Conservation (phyloP, 1,284 basidiomycete genomes). For the Coniferiporia weirii region DNA sequence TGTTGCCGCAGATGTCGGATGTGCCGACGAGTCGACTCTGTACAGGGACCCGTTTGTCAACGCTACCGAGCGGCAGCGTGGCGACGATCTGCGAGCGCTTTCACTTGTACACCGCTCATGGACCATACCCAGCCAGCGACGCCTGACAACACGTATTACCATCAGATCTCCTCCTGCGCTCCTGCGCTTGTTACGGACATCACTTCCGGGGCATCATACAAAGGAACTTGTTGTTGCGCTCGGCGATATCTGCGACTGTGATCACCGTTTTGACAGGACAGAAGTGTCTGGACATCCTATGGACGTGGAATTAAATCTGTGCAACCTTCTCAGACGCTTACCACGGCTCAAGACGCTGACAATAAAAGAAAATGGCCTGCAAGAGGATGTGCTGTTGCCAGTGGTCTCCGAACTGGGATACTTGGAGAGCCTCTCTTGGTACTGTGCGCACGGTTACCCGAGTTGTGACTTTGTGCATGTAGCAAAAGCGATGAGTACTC, state of each 20-base stretch:
- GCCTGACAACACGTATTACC: slow-evolving; percentile 11
- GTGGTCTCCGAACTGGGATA: slow-evolving; percentile 6
- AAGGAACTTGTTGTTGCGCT: slow-evolving; percentile 14
- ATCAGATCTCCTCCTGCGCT: slow-evolving; percentile 9
- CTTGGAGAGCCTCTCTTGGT: slow-evolving; percentile 14
- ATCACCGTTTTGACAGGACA: slow-evolving; percentile 5
- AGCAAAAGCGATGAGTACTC: slow-evolving; percentile 3
- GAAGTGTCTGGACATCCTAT: slow-evolving; percentile 4
- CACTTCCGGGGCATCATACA: slow-evolving; percentile 14
- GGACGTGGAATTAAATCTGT: slow-evolving; percentile 13
- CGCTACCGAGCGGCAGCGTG: slow-evolving; percentile 3
- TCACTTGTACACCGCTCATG: slow-evolving; percentile 17
- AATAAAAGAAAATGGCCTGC: slow-evolving; percentile 14
- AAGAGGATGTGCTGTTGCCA: slow-evolving; percentile 9
- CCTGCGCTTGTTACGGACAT: slow-evolving; percentile 11
- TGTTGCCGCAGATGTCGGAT: slow-evolving; percentile 11
- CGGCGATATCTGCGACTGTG: slow-evolving; percentile 8
- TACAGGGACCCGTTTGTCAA: slow-evolving; percentile 12
- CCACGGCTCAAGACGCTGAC: slow-evolving; percentile 7
- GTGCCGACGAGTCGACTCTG: slow-evolving; percentile 12
- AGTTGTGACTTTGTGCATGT: slow-evolving; percentile 15
- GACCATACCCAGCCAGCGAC: slow-evolving; percentile 15
- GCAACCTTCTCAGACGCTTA: slow-evolving; percentile 11
- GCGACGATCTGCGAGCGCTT: slow-evolving; percentile 6
- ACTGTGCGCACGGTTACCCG: slow-evolving; percentile 16